Base-by-base conservation (phyloP, 148 eudicot species). In the Rhododendron vialii region DNA sequence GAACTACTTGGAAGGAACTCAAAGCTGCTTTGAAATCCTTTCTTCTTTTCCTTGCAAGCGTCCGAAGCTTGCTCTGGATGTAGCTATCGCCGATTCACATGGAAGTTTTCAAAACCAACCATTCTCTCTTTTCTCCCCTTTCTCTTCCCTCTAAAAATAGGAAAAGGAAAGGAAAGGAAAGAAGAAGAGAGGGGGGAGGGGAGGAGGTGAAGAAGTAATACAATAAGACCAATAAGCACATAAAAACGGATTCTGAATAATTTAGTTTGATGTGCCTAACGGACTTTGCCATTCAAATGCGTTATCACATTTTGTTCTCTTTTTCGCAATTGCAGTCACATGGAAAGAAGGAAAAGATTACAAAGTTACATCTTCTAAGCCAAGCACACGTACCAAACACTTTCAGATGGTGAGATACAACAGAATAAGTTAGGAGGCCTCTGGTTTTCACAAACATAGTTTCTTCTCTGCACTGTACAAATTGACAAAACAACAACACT, bases 381-480 rank as follows among this genome's bases (percentile, higher is more conserved):
- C 82, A 13, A 77, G 61, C 69, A 74, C 80, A 35, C 51, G 22
- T 10, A 81, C 36, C 35, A 75, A 78, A 83, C 86, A 84, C 28
- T 65, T 45, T 22, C 41, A 84, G 59, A 84, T 80, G 57, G 33
- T 41, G 79, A 83, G 55, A 47, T 38, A 51, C 82, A 84, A 22
- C 83, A 80, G n/a, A 18, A 57, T 81, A 85, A 85, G 53, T 45
- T 61, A 84, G 50, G 63, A 81, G 83, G 85, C 88, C 88, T 83
- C 86, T 18, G 57, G 83, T 65, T 88, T 84, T 83, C 57, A 53
- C 84, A 81, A 86, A 87, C 85, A 85, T 75, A 53, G 83, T 86
- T 59, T 84, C 87, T 85, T 85, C 90, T 87, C 90, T 83, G 90
- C 88, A 81, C 89, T 90, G 88, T 90, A 90, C 92, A 90, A 83